Evolutionary conservation across 2,329 filamentous ascomycete genomes (phyloP).

Genomic region (Dothistroma pini): DNA sequence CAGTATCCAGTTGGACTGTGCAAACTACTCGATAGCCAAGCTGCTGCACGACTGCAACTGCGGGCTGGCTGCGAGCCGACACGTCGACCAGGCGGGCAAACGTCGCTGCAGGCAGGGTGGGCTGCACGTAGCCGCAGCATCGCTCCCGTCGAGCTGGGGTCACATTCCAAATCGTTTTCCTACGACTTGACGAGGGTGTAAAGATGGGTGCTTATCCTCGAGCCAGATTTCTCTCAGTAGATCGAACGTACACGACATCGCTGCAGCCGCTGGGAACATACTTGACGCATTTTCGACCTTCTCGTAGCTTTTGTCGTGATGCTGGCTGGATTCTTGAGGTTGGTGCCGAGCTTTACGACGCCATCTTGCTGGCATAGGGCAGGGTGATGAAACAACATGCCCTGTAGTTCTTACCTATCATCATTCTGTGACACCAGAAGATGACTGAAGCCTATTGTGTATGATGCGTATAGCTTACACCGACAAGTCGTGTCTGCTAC

Average conservation of each 20-base stretch:
- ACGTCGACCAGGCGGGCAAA: slow-evolving; percentile 1
- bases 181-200: not conserved
- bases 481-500: not conserved
- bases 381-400: not conserved
- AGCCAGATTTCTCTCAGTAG: not conserved
- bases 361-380: not conserved
- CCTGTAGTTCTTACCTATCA: not conserved
- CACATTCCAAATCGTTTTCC: not conserved
- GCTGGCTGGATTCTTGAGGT: not conserved
- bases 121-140: not conserved
- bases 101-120: slow-evolving; percentile 3
- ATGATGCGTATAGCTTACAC: not conserved
- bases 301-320: not conserved
- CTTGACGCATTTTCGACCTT: not conserved
- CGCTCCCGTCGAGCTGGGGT: not conserved
- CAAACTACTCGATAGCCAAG: not conserved
- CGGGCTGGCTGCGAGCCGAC: not conserved
- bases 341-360: not conserved
- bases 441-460: not conserved
- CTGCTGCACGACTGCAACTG: not conserved
- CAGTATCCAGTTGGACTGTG: not conserved
- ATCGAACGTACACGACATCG: not conserved
- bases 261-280: not conserved
- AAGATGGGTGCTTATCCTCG: not conserved
- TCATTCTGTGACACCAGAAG: not conserved